Evolutionary conservation across 257 asterid genomes (phyloP).

Genomic region (Solanum infundibuliforme): DNA sequence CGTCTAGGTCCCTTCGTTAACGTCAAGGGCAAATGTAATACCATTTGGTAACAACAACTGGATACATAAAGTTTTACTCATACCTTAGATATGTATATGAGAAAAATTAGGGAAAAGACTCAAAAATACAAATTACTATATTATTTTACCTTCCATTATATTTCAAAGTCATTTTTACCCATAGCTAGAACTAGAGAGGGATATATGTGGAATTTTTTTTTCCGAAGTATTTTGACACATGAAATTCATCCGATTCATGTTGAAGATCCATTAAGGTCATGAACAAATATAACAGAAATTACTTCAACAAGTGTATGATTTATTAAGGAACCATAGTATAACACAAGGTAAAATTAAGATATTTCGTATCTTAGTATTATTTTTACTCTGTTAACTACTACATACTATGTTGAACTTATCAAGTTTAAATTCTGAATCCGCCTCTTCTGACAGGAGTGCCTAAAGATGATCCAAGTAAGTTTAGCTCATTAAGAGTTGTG

Average conservation of each 20-base stretch:
- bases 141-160: neutral
- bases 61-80: neutral
- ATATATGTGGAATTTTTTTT: too few relatives aligned
- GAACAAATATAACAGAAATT: too few relatives aligned
- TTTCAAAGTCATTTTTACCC: neutral
- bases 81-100: neutral
- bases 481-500: neutral
- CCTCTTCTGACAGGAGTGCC: neutral
- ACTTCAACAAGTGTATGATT: too few relatives aligned
- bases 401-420: neutral
- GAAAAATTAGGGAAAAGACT: neutral
- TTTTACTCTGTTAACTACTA: neutral
- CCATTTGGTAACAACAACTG: neutral
- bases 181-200: neutral
- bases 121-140: too few relatives aligned
- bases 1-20: neutral
- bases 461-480: neutral
- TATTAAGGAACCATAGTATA: neutral
- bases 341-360: neutral
- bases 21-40: neutral
- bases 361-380: neutral
- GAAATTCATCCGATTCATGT: too few relatives aligned
- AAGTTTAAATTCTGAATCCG: neutral
- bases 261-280: too few relatives aligned
- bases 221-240: too few relatives aligned